These are phyloP conservation scores for Fusarium sp. DNA, from an alignment of 2,329 filamentous ascomycete genomes.

Conservation along the genomic window DNA sequence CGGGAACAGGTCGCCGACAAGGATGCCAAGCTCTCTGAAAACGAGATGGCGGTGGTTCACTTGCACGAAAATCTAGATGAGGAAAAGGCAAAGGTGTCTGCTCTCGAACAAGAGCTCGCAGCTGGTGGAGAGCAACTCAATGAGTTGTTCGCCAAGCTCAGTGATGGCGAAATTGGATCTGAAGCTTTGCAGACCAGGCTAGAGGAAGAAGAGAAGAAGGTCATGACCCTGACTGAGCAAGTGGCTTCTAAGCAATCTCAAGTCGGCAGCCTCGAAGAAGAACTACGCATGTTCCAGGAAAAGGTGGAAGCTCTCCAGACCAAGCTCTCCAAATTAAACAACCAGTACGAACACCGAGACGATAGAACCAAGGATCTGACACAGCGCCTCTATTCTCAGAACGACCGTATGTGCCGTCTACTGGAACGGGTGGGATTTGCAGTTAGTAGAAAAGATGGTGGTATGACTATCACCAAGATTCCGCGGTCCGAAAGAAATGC, in stretches of 20 bases:
- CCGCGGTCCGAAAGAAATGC: constrained; percentile 65
- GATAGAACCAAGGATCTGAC: constrained; percentile 83
- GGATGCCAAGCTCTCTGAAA: constrained; percentile 60
- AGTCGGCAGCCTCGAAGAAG: constrained; percentile 78
- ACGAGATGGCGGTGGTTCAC: constrained; percentile 61
- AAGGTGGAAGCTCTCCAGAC: constrained; percentile 66
- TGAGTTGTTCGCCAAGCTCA: constrained; percentile 74
- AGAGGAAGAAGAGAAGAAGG: constrained; percentile 77
- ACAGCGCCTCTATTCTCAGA: constrained; percentile 81
- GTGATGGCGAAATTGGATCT: constrained; percentile 84
- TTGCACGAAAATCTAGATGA: constrained; percentile 63
- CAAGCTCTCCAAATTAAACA: constrained; percentile 60
- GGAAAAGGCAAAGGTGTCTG: constrained; percentile 62
- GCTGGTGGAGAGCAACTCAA: constrained; percentile 76
- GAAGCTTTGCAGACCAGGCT: constrained; percentile 79
- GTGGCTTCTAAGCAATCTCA: constrained; percentile 80
- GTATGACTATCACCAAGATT: constrained; percentile 78
- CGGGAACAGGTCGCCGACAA: constrained; percentile 65
- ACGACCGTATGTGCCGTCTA: constrained; percentile 82
- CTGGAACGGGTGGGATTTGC: constrained; percentile 88
- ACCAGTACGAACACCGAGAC: constrained; percentile 74
- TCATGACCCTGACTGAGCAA: constrained; percentile 72
- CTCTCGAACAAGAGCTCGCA: constrained; percentile 65
- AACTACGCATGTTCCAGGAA: constrained; percentile 73
- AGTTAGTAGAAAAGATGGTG: constrained; percentile 75